Percentiles rank a stretch among this genome's conserved stretches.
Evolutionary conservation across 2,329 filamentous ascomycete species (phyloP).

Genomic region (Fusarium praegraminearum): DNA sequence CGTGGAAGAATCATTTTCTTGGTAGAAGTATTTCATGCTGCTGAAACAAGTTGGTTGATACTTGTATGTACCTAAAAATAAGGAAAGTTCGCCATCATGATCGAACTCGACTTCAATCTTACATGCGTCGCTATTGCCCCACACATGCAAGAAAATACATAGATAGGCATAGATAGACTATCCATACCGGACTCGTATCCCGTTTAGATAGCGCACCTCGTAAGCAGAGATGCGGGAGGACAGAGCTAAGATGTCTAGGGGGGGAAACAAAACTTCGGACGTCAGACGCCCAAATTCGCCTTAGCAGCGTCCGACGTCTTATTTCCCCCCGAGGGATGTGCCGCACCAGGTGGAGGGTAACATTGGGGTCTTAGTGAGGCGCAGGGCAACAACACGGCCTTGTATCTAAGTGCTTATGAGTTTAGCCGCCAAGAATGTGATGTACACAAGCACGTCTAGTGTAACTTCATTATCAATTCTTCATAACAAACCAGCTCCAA

Average conservation of each 20-base stretch:
- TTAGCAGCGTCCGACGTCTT: too few relatives aligned
- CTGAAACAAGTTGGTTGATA: background rate
- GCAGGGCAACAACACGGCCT: background rate
- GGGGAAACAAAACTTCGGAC: too few relatives aligned
- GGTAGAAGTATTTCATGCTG: conserved; percentile 12
- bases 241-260: background rate
- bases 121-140: background rate
- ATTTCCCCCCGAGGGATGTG: background rate
- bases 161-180: background rate
- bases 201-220: background rate
- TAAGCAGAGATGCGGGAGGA: background rate
- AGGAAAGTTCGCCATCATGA: background rate
- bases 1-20: conserved; percentile 43
- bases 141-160: background rate
- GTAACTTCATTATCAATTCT: background rate
- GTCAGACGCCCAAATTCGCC: too few relatives aligned
- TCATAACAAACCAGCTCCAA: background rate
- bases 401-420: background rate
- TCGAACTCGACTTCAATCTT: background rate
- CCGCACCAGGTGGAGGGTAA: background rate
- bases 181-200: background rate
- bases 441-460: background rate
- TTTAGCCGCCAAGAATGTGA: background rate
- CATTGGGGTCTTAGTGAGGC: background rate
- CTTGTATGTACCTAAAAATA: background rate